A percentile compares a stretch with the other conserved stretches of the same genome.
Conservation (phyloP, 139 green algal species). For the Chlamydomonas sphaeroides region DNA sequence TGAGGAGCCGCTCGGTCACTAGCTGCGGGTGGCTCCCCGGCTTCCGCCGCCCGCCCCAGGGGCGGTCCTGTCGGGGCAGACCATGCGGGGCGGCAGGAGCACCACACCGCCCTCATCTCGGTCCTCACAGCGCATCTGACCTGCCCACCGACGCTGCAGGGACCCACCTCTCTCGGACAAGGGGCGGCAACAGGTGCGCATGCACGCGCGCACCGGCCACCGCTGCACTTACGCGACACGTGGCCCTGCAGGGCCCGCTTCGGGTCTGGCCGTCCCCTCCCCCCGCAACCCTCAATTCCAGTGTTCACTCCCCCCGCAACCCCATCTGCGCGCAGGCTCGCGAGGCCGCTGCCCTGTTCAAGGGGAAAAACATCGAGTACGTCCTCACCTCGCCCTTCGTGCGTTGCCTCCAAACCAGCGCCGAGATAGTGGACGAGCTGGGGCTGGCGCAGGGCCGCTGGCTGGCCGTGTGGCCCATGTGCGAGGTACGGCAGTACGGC, state of each 20-base stretch:
- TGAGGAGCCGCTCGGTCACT: no score
- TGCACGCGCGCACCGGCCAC: no score
- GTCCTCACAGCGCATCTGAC: no score
- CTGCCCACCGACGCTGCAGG: neutral
- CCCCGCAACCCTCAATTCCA: no score
- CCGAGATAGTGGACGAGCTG: constrained; percentile 48
- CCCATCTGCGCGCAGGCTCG: constrained; percentile 22
- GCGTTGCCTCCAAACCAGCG: constrained; percentile 62
- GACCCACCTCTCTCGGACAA: constrained; percentile 43
- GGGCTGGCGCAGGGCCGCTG: constrained; percentile 46
- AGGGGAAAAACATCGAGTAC: constrained; percentile 33
- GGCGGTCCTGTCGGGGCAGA: no score
- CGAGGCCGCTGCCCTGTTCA: constrained; percentile 18
- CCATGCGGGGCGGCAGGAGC: no score
- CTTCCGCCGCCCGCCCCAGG: no score
- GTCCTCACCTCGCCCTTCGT: constrained; percentile 58
- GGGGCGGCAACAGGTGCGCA: constrained; percentile 41
- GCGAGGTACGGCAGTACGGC: constrained; percentile 59
- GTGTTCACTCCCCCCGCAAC: no score
- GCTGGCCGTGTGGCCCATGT: constrained; percentile 62
- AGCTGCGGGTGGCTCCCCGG: no score
- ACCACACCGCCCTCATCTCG: no score
- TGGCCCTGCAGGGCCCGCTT: no score
- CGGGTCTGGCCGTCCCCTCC: neutral
- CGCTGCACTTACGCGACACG: no score